Base-by-base conservation (phyloP, 768 basidiomycete species). In the Mrakia blollopis region DNA sequence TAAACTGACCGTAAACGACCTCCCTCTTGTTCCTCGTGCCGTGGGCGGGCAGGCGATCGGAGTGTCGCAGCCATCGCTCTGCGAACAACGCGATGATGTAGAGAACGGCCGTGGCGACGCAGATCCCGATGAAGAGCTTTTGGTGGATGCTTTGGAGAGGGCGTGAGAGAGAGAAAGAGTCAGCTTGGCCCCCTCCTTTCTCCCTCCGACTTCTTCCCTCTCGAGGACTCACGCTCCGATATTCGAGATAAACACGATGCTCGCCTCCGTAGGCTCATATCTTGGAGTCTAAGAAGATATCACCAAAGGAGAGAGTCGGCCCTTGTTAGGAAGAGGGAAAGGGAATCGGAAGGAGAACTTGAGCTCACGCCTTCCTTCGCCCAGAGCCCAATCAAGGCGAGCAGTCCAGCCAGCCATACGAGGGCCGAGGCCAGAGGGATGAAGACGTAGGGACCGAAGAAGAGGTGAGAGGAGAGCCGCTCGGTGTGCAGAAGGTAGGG, bases 41-140 rank as follows among this genome's bases (percentile, higher is more conserved):
- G 25, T 83, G 80, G 23, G 81, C 81, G 3, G 85, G 85, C 3
- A 85, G 78, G 10, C 85, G 82, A 62, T 85, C 84, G 39, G 84
- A 80, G 76, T 85, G 84, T 13, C 85, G 78, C 4, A 85, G 80
- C 83, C 83, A 85, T 39, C 85, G 79, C 77, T 85, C 85, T 30
- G 81, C 77, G 65, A 84, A 80, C 25, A 85, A 79, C 2, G 82
- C 77, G 7, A 82, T 54, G 74, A 83, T 81, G 82, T 84, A 85
- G 77, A 84, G 82, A 11, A 79, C 61, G 11, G 77, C 75, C 0
- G 81, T 82, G 37, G 80, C 28, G 50, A 63, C 75, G 61, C 77
- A 77, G 30, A 81, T 79, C 18, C 76, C 62, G 35, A 82, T 82
- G 75, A 81, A 80, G 25, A 81, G 61, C 16, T 77, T 78, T 23